Evolutionary conservation across 495 filamentous ascomycete species (phyloP), one percentile per base, ranked within the genome.

Genomic region (Baudoinia panamericana): DNA sequence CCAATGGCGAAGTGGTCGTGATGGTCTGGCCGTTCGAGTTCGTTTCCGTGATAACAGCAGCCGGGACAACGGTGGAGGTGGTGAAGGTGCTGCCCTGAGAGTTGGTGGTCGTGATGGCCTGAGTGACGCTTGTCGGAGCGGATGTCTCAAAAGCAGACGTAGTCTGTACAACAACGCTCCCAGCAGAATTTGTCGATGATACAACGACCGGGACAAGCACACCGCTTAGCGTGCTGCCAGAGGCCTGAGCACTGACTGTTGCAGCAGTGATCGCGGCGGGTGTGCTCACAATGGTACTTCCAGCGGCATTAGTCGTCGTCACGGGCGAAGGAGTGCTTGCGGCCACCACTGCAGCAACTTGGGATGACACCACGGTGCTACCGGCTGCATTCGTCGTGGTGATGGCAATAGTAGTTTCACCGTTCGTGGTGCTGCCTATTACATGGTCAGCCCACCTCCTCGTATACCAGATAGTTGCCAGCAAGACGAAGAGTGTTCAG

Each of bases 111-210:
- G 58, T 60, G 38, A 60, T 32, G 38, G 51, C 37, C 24, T 55
- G 43, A 23, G 28, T 48, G 19, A 55, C 53, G 37, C 46, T 48
- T 10, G 48, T 48, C 6, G 45, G 23, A 1, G 55, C 55, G 11
- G 45, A 16, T 18, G 42, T 38, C 12, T 46, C 21, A 31, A 53
- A 50, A 27, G 50, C 48, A 5, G 43, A 43, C 2, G 53, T 51
- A 0, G 48, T 43, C 8, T 31, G 22, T 11, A 70, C 72, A 71
- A 79, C 77, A 8, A 76, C 73, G n/a, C 69, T 57, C 0, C 45
- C 43, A 1, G 46, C 31, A 19, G 41, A 41, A 31, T 50, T 20
- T 18, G 50, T 50, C 5, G 41, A 28, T 12, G 40, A 40, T n/a
- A 34, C 36, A 11, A 37, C 38, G 7, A 45, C 29, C 3, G 43